Evolutionary conservation across 352 stramenopile species (phyloP).

Genomic region (Phytophthora melonis): DNA sequence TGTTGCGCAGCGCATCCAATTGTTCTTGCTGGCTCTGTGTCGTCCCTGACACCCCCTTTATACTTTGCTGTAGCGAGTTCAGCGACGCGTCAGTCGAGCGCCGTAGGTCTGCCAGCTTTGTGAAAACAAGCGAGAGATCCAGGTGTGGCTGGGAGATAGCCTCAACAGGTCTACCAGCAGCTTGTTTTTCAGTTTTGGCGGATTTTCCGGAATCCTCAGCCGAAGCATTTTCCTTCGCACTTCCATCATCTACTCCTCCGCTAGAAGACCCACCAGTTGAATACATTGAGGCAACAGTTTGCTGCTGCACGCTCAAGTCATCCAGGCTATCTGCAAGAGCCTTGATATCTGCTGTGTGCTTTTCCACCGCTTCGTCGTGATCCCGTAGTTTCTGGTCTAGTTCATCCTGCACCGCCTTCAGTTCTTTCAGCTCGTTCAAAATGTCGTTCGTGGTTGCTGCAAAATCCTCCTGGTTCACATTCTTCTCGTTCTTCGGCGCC

Average conservation of each 20-base stretch:
- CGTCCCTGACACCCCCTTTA: conserved; percentile 51
- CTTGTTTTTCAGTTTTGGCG: conserved; percentile 20
- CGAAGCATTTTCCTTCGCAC: conserved; percentile 12
- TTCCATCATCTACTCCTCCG: conserved; percentile 14
- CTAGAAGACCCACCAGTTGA: conserved; percentile 3
- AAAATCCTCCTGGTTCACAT: conserved; percentile 16
- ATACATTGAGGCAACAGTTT: conserved; percentile 48
- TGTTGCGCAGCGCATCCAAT: conserved; percentile 64
- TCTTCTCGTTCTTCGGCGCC: conserved; percentile 1
- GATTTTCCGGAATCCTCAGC: conserved; percentile 15
- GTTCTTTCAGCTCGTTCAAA: conserved; percentile 60
- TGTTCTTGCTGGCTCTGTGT: conserved; percentile 60
- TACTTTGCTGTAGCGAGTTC: conserved; percentile 58
- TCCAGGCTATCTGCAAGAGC: conserved; percentile 56
- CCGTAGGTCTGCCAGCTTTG: conserved; percentile 77
- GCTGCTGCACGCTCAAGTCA: conserved; percentile 63
- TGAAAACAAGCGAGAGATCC: conserved; percentile 85
- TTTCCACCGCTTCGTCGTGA: conserved; percentile 51
- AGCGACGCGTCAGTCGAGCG: conserved; percentile 69
- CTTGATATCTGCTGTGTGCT: conserved; percentile 62
- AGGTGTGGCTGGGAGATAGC: conserved; percentile 42
- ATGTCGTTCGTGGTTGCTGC: conserved; percentile 32
- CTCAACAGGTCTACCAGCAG: conserved; percentile 11
- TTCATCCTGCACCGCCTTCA: conserved; percentile 51
- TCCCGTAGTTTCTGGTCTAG: conserved; percentile 53